Percentiles rank a stretch among this genome's conserved stretches.
phyloP scores from a whole-genome alignment of 129 eudicot species.

The Flaveria bidentis region DNA sequence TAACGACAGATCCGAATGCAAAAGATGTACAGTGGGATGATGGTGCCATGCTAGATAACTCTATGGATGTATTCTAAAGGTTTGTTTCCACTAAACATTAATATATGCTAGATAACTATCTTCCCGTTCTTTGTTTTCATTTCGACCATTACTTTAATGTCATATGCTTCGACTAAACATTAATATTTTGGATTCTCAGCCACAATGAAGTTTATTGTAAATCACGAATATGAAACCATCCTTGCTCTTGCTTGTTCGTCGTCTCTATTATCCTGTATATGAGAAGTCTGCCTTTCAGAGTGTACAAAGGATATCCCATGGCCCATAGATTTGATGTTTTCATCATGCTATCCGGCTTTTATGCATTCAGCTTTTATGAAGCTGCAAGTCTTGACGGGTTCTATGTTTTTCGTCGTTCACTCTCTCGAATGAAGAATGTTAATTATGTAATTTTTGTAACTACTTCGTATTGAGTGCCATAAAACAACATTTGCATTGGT shows the following conservation, averaged over 20 bases:
- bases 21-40: constrained; percentile 79
- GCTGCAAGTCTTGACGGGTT: constrained; percentile 28
- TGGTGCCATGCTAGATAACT: constrained; percentile 64
- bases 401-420: constrained; percentile 7
- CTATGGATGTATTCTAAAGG: constrained; percentile 78
- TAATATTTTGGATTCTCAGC: constrained; percentile 7
- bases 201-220: constrained; percentile 19
- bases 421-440: constrained; percentile 20
- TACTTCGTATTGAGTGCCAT: constrained; percentile 28
- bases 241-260: not conserved
- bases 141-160: not conserved
- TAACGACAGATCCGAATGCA: constrained; percentile 55
- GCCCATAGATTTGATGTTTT: constrained; percentile 10
- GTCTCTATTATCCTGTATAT: constrained; percentile 4
- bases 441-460: constrained; percentile 25
- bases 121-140: not conserved
- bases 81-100: constrained; percentile 20
- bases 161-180: not conserved
- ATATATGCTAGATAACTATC: not conserved
- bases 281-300: constrained; percentile 23
- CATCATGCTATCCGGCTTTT: constrained; percentile 9
- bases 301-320: constrained; percentile 33
- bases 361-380: constrained; percentile 29
- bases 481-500: constrained; percentile 36
- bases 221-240: constrained; percentile 26